Evolutionary conservation across 805 yeast species (phyloP), one percentile per base, ranked within the genome.

Genomic region (Candida nonsorbophila): DNA sequence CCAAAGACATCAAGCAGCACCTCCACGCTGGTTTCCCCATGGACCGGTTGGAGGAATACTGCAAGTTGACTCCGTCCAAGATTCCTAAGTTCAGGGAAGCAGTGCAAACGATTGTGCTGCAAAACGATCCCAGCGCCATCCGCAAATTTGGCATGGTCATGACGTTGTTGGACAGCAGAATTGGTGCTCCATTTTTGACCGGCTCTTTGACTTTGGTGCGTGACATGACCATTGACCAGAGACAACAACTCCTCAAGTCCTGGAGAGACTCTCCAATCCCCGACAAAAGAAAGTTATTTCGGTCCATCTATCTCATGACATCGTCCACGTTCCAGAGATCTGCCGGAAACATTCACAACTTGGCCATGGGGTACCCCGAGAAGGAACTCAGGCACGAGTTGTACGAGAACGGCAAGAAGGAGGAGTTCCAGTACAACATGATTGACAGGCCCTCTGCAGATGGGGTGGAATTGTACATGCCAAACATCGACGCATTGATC

Each of bases 261-360:
- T 68, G 74, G 75, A 45, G 62, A 20, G 51, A 51, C 33, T 66
- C 76, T 6, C 62, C 62, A 3, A 13, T 72, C 13, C 32, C 51
- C 3, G 29, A 38, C 8, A 55, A 59, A 28, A 55, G 71, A 25
- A 44, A 53, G 30, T 40, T 72, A 6, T 62, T 50, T 41, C 37
- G 51, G 16, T 40, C 58, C 14, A 30, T 69, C 24, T 22, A 34
- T 12, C 29, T 51, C 6, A 17, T 66, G 10, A 32, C 58, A 6
- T 30, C 51, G 13, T 24, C 45, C 17, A 36, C 55, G 0, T 67
- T 52, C 34, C 38, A 45, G 4, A 34, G 42, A 10, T 24, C 47
- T 13, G 61, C 62, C 6, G 49, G 58, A 5, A 61, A 55, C 1
- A 32, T 58, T 18, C 63, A 62, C 35, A 38, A 45, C 21, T 40